Conservation (phyloP, 345 rosid species). For the Psidium guajava region DNA sequence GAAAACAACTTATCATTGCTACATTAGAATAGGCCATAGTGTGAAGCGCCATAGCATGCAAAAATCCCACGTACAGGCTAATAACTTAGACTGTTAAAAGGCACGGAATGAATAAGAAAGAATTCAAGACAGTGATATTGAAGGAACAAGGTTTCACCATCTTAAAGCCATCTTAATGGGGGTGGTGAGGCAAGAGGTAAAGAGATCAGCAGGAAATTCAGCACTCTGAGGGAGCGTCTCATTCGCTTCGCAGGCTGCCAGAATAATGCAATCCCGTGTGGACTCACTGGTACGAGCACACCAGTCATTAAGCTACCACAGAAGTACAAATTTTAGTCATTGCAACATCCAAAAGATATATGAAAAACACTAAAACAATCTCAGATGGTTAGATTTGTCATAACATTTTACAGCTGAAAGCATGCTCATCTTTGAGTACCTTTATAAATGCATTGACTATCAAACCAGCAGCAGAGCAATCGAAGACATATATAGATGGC, state of each 20-base stretch:
- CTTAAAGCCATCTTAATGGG: constrained; percentile 96
- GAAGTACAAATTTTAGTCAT: neutral
- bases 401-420: neutral
- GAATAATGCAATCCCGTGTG: constrained; percentile 80
- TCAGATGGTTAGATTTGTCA: neutral
- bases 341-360: constrained; percentile 2
- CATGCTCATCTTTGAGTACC: constrained; percentile 24
- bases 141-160: constrained; percentile 40
- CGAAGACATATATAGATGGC: constrained; percentile 94
- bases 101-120: neutral
- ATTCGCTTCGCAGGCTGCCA: constrained; percentile 97
- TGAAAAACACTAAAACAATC: constrained; percentile 1
- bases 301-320: constrained; percentile 66
- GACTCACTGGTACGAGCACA: constrained; percentile 60
- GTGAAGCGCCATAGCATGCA: neutral
- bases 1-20: neutral
- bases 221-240: constrained; percentile 98
- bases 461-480: constrained; percentile 99
- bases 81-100: neutral
- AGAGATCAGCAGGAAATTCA: constrained; percentile 98
- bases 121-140: neutral
- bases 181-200: constrained; percentile 95
- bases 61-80: neutral
- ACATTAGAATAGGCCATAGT: neutral
- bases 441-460: constrained; percentile 83